Conservation (phyloP, 805 yeast genomes). For the Wickerhamiella azyma region DNA sequence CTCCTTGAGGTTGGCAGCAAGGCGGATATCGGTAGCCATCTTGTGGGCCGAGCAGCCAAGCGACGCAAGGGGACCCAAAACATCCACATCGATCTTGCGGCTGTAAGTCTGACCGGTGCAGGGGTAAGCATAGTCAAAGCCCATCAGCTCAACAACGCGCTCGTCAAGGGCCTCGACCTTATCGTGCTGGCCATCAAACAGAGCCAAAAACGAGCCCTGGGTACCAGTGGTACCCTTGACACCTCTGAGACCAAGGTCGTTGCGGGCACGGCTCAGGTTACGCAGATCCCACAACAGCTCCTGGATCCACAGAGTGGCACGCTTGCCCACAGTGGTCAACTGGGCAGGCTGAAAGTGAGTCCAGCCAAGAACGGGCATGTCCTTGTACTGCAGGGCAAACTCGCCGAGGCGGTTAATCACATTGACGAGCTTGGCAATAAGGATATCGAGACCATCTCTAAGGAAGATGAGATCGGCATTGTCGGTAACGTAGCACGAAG, state of each 20-base stretch:
- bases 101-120: slow-evolving; percentile 99
- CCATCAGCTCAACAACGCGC: slow-evolving; percentile 82
- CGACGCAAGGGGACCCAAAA: slow-evolving; percentile 80
- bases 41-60: slow-evolving; percentile 95
- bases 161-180: slow-evolving; percentile 88
- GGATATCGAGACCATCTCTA: slow-evolving; percentile 85
- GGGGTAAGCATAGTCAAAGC: slow-evolving; percentile 91
- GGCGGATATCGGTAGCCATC: slow-evolving; percentile 92
- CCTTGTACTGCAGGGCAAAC: slow-evolving; percentile 86
- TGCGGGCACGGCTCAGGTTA: slow-evolving; percentile 89
- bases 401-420: slow-evolving; percentile 80
- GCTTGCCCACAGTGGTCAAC: slow-evolving; percentile 94
- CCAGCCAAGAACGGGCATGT: slow-evolving; percentile 95
- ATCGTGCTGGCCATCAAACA: slow-evolving; percentile 94
- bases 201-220: slow-evolving; percentile 87
- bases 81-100: slow-evolving; percentile 93
- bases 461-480: slow-evolving; percentile 94
- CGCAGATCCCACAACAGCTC: slow-evolving; percentile 96
- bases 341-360: slow-evolving; percentile 99
- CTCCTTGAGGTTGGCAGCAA: slow-evolving; percentile 92
- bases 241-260: slow-evolving; percentile 92
- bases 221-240: slow-evolving; percentile 99
- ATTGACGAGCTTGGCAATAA: slow-evolving; percentile 90
- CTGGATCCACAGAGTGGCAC: slow-evolving; percentile 96
- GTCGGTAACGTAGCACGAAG: slow-evolving; percentile 95